Evolutionary conservation across 2,329 filamentous ascomycete genomes (phyloP).

Genomic region (Coleophoma crateriformis): DNA sequence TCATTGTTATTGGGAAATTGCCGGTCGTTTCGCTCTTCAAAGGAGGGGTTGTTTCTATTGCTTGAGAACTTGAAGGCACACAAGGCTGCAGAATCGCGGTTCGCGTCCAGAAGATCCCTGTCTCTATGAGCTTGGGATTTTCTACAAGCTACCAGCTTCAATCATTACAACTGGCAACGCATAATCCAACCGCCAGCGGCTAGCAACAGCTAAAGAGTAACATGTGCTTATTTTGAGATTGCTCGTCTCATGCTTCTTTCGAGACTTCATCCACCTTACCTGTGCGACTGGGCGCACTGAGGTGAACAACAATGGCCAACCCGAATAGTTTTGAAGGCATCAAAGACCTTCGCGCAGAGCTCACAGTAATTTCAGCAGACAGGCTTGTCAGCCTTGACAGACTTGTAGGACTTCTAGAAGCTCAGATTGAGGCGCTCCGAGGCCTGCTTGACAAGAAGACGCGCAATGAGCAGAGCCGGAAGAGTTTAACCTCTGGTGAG

Average conservation of each 20-base stretch:
- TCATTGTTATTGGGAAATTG: too few relatives aligned
- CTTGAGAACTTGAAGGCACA: not conserved
- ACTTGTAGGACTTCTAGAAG: conserved; percentile 59
- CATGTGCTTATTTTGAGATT: not conserved
- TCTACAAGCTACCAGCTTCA: not conserved
- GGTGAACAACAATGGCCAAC: conserved; percentile 56
- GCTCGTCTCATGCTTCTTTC: conserved; percentile 9
- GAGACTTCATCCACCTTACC: conserved; percentile 1
- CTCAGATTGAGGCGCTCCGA: conserved; percentile 60
- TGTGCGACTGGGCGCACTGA: conserved; percentile 17
- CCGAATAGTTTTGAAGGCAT: conserved; percentile 69
- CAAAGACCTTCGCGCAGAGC: conserved; percentile 79
- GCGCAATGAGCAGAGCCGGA: conserved; percentile 71
- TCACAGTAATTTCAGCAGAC: conserved; percentile 69
- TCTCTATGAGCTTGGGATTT: not conserved
- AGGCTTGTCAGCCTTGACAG: conserved; percentile 67
- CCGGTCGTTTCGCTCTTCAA: too few relatives aligned
- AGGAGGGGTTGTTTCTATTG: too few relatives aligned
- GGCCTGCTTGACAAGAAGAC: conserved; percentile 69
- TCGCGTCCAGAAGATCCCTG: not conserved
- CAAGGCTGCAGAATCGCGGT: not conserved
- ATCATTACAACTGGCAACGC: too few relatives aligned
- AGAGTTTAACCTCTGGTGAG: conserved; percentile 62
- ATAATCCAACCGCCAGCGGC: too few relatives aligned
- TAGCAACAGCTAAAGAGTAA: not conserved